These are phyloP conservation scores for Kodamaea fukazawae DNA, from an alignment of 805 yeast species.

Conservation along the genomic window DNA sequence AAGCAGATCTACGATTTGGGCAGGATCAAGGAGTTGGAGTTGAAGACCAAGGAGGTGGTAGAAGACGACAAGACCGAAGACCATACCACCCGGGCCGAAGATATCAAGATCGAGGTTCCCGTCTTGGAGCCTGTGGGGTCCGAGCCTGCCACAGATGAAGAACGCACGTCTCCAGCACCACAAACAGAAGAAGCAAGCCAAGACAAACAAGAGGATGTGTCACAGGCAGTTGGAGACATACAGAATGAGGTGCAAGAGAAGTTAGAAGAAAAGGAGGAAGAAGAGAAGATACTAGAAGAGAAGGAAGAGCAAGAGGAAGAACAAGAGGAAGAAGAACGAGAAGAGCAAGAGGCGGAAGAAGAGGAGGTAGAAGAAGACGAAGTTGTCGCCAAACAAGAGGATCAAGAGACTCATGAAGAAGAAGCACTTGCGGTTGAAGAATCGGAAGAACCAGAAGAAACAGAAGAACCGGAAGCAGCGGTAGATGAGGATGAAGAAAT, in stretches of 20 bases:
- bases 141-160: not conserved
- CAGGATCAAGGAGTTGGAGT: not conserved
- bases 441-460: slow-evolving; percentile 6
- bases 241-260: slow-evolving; percentile 7
- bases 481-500: slow-evolving; percentile 11
- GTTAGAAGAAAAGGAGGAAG: slow-evolving; percentile 8
- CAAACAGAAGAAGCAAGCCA: slow-evolving; percentile 2
- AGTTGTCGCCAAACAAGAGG: slow-evolving; percentile 5
- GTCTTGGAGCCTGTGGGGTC: slow-evolving; percentile 7
- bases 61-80: not conserved
- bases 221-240: slow-evolving; percentile 9
- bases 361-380: slow-evolving; percentile 2
- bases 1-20: slow-evolving; percentile 22
- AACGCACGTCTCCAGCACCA: not conserved
- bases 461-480: slow-evolving; percentile 8
- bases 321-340: slow-evolving; percentile 10
- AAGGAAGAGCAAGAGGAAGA: slow-evolving; percentile 7
- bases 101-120: slow-evolving; percentile 7
- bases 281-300: slow-evolving; percentile 2
- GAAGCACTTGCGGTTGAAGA: slow-evolving; percentile 5
- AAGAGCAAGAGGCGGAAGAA: slow-evolving; percentile 5
- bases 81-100: not conserved
- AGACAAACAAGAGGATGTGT: slow-evolving; percentile 4
- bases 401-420: slow-evolving; percentile 8
- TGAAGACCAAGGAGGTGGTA: slow-evolving; percentile 4